Base-by-base conservation (phyloP, 108 stramenopile species). In the Nitzschia inconspicua region DNA sequence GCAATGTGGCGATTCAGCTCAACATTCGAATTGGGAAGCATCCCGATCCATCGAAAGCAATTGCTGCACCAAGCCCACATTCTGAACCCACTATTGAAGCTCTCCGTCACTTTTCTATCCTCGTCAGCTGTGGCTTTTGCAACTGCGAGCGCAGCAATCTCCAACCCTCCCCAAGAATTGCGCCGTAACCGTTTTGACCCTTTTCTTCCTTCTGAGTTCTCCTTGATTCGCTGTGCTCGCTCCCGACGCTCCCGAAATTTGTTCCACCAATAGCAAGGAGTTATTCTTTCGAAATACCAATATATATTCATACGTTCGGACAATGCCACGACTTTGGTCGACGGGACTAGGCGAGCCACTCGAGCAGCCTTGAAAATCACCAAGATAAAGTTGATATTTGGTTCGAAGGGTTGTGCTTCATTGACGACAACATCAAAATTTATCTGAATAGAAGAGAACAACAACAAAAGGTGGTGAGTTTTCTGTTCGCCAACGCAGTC, bases 261-360 rank as follows among this genome's bases (percentile, higher is more conserved):
- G 24, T n/a, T 40, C 10, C 40, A 63, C 51, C 69, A 63, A 40
- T 48, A 76, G 1, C 32, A 44, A 13, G 76, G 79, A 39, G 30
- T 57, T 14, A 77, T 20, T 14, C 64, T 51, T n/a, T 55, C 25
- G 3, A 77, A 27, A 34, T 58, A 61, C 52, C 51, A 72, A 34
- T 70, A 70, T 11, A 42, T 43, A 46, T 68, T 58, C 25, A 75
- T 51, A 32, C 36, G 49, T 9, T 54, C 51, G n/a, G 62, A 65
- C 11, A 57, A 48, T 30, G 70, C 59, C 8, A 83, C 62, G 8
- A 84, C 59, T 14, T 29, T 67, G 19, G 64, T 56, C 11, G 81
- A 42, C 27, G 70, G 78, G 31, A 89, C 77, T 10, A 84, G 72
- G 25, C 88, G 75, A 16, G 77, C 78, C 35, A 89, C 63, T 0